phyloP scores from a whole-genome alignment of 208 protist genomes.

The Leishmania guyanensis region DNA sequence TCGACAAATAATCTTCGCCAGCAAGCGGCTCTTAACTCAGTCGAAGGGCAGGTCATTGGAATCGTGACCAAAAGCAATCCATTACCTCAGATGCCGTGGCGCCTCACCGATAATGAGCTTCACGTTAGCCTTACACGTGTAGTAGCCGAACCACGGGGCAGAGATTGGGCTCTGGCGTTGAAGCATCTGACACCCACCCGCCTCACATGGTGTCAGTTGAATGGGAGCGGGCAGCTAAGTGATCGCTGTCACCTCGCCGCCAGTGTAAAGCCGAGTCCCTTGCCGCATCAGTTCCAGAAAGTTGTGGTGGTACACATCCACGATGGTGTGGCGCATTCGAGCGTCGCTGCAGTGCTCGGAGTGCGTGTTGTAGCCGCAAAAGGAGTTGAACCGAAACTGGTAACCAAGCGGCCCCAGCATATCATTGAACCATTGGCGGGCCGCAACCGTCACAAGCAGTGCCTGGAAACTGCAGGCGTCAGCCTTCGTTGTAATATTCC shows the following conservation, averaged over 20 bases:
- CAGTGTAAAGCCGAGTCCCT: slow-evolving; percentile 33
- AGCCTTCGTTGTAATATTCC: slow-evolving; percentile 7
- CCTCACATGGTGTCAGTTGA: slow-evolving; percentile 22
- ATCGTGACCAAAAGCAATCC: slow-evolving; percentile 34
- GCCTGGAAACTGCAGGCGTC: slow-evolving; percentile 14
- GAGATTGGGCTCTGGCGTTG: slow-evolving; percentile 23
- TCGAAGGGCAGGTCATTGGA: slow-evolving; percentile 29
- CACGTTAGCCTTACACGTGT: slow-evolving; percentile 33
- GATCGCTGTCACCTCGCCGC: slow-evolving; percentile 29
- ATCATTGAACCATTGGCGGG: slow-evolving; percentile 31
- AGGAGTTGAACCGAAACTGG: slow-evolving; percentile 25
- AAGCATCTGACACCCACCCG: slow-evolving; percentile 14
- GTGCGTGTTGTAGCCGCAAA: slow-evolving; percentile 42
- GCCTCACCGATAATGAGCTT: slow-evolving; percentile 32
- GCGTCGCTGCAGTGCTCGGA: slow-evolving; percentile 11
- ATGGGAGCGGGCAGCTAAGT: slow-evolving; percentile 12
- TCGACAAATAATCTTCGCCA: slow-evolving; percentile 25
- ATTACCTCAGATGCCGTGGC: slow-evolving; percentile 23
- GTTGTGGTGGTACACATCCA: slow-evolving; percentile 32
- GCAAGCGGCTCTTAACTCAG: slow-evolving; percentile 26
- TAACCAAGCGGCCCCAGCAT: slow-evolving; percentile 29
- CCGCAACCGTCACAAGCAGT: slow-evolving; percentile 25
- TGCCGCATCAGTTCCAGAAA: slow-evolving; percentile 23
- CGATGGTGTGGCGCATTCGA: slow-evolving; percentile 20
- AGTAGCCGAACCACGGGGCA: slow-evolving; percentile 25